Conservation (phyloP, 805 yeast species). For the Grigorovia yakushimaensis region DNA sequence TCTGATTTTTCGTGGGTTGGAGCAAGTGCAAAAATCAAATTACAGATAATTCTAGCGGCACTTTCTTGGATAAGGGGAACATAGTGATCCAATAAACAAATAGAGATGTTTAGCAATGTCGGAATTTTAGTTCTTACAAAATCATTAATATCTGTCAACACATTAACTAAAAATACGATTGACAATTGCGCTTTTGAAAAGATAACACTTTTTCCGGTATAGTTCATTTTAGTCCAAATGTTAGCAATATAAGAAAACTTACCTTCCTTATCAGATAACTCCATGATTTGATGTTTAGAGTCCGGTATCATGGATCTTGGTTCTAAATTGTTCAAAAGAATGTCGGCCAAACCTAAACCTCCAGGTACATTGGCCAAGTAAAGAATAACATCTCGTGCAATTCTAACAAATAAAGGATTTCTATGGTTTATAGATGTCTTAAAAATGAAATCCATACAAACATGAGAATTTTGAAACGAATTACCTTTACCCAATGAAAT, state of each 20-base stretch:
- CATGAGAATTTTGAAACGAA: conserved; percentile 58
- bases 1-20: conserved; percentile 44
- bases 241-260: conserved; percentile 71
- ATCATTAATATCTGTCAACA: conserved; percentile 59
- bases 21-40: conserved; percentile 55
- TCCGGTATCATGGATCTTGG: conserved; percentile 85
- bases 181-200: conserved; percentile 86
- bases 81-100: conserved; percentile 83
- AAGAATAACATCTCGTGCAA: conserved; percentile 71
- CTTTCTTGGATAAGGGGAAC: conserved; percentile 74
- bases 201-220: conserved; percentile 56
- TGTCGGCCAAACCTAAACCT: conserved; percentile 45
- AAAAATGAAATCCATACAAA: conserved; percentile 61
- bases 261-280: conserved; percentile 28
- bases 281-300: conserved; percentile 33
- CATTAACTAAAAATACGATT: conserved; percentile 72
- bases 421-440: conserved; percentile 58
- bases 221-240: conserved; percentile 45
- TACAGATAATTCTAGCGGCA: conserved; percentile 65
- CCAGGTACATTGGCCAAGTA: conserved; percentile 51
- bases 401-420: conserved; percentile 65
- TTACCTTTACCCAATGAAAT: conserved; percentile 77
- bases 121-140: conserved; percentile 54
- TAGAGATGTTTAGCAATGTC: conserved; percentile 63
- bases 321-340: conserved; percentile 58